Evolutionary conservation across 2,329 filamentous ascomycete species (phyloP).

Genomic region (Fusarium solani-melongenae): DNA sequence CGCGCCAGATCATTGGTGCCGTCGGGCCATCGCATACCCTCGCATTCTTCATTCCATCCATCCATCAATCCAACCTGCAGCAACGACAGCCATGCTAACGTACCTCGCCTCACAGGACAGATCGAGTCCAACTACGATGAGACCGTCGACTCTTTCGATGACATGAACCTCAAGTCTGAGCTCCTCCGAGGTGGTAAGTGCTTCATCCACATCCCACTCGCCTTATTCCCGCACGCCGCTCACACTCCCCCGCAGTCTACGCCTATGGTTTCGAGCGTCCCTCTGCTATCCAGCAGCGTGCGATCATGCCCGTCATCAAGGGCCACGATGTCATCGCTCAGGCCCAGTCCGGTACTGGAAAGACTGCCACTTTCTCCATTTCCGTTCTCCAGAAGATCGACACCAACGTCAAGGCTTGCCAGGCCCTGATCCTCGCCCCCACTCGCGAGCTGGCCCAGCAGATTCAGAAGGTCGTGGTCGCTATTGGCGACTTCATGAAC

Average conservation of each 20-base stretch:
- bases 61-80: conserved; percentile 1
- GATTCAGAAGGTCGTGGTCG: conserved; percentile 99
- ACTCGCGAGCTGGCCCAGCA: conserved; percentile 99
- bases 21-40: not conserved
- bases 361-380: conserved; percentile 99
- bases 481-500: conserved; percentile 99
- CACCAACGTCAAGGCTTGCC: conserved; percentile 92
- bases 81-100: conserved; percentile 35
- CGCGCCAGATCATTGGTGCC: conserved; percentile 3
- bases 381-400: conserved; percentile 99
- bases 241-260: conserved; percentile 71
- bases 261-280: conserved; percentile 99
- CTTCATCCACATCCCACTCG: conserved; percentile 24
- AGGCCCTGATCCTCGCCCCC: conserved; percentile 97
- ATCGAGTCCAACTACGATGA: conserved; percentile 99
- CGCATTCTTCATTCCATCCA: not conserved
- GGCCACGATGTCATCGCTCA: conserved; percentile 99
- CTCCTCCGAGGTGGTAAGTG: conserved; percentile 87
- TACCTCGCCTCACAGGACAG: conserved; percentile 72
- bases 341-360: conserved; percentile 99
- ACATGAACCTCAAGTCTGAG: conserved; percentile 97
- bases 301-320: conserved; percentile 99
- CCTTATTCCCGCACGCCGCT: conserved; percentile 39
- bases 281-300: conserved; percentile 99
- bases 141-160: conserved; percentile 98